Evolutionary conservation across 768 basidiomycete genomes (phyloP).

Genomic region (Boletus rubroflammeus): DNA sequence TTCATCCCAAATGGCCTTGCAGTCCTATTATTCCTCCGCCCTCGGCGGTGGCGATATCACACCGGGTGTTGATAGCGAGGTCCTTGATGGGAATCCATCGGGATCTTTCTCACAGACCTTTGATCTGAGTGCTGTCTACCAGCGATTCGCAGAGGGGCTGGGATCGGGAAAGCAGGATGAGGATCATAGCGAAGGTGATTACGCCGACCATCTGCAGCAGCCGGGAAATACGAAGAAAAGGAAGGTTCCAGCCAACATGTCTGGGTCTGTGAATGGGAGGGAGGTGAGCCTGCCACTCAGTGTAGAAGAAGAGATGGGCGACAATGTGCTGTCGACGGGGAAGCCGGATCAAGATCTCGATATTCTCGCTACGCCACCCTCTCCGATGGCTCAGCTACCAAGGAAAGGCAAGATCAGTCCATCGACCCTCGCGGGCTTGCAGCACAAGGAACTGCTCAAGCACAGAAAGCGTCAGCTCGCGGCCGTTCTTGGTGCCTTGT

Average conservation of each 20-base stretch:
- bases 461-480: constrained; percentile 67
- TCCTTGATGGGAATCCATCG: constrained; percentile 13
- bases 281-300: constrained; percentile 41
- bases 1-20: constrained; percentile 56
- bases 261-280: constrained; percentile 39
- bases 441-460: constrained; percentile 72
- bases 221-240: constrained; percentile 86
- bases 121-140: constrained; percentile 27
- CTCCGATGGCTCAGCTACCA: constrained; percentile 18
- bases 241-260: constrained; percentile 70
- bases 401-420: constrained; percentile 49
- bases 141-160: constrained; percentile 23
- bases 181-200: constrained; percentile 57
- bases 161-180: constrained; percentile 43
- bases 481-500: constrained; percentile 62
- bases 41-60: constrained; percentile 40
- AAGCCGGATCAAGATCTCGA: constrained; percentile 26
- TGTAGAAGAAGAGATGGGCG: constrained; percentile 40
- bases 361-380: constrained; percentile 14
- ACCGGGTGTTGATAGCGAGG: constrained; percentile 30
- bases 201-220: constrained; percentile 66
- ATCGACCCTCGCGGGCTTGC: constrained; percentile 64
- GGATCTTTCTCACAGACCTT: constrained; percentile 25
- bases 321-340: constrained; percentile 26
- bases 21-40: constrained; percentile 62